Evolutionary conservation across 2,329 filamentous ascomycete species (phyloP).

Genomic region (Laburnicola sp.): DNA sequence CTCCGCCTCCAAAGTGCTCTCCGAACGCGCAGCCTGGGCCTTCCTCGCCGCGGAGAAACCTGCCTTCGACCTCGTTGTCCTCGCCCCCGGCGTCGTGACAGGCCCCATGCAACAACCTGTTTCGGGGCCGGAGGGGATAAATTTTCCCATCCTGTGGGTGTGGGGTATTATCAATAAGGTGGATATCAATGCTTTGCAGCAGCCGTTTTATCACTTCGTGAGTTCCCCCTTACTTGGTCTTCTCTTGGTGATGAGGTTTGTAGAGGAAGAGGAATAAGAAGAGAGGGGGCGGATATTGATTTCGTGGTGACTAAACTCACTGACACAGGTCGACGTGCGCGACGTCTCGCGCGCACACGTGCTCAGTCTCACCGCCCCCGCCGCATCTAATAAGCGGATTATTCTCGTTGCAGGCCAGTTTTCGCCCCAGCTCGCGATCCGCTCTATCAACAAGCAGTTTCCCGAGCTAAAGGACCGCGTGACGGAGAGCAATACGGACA

Average conservation of each 20-base stretch:
- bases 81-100: conserved; percentile 50
- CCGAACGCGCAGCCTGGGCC: conserved; percentile 51
- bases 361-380: conserved; percentile 54
- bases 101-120: conserved; percentile 58
- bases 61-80: conserved; percentile 37
- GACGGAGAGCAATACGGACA: conserved; percentile 1
- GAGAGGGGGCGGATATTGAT: conserved; percentile 10
- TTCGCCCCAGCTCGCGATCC: conserved; percentile 13
- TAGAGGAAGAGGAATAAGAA: background rate
- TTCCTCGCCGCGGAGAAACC: conserved; percentile 49
- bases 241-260: background rate
- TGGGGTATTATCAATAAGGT: background rate
- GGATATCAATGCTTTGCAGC: background rate
- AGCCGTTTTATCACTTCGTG: background rate
- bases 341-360: conserved; percentile 54
- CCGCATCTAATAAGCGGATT: conserved; percentile 60
- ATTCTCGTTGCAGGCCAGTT: conserved; percentile 58
- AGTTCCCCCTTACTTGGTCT: background rate
- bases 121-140: conserved; percentile 60
- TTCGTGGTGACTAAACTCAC: too few relatives aligned
- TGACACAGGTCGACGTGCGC: conserved; percentile 40
- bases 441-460: conserved; percentile 12
- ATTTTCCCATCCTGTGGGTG: conserved; percentile 23
- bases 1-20: conserved; percentile 9
- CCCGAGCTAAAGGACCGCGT: conserved; percentile 11